phyloP scores from a whole-genome alignment of 2,329 filamentous ascomycete genomes.

The Trichoderma gracile region DNA sequence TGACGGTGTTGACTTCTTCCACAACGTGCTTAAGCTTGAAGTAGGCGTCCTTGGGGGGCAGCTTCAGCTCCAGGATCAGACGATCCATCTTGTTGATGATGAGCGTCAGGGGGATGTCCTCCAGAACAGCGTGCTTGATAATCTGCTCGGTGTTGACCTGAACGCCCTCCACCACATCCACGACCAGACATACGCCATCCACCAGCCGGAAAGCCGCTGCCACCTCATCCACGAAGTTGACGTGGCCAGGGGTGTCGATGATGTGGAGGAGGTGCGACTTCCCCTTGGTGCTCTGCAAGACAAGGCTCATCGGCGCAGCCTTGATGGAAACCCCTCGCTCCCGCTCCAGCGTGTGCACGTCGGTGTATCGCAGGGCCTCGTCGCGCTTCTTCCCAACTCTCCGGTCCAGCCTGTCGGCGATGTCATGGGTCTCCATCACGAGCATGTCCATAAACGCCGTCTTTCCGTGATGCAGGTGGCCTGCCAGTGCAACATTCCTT shows the following conservation, averaged over 20 bases:
- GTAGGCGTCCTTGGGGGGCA: constrained; percentile 93
- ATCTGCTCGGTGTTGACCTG: constrained; percentile 96
- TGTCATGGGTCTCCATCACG: constrained; percentile 90
- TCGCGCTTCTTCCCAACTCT: constrained; percentile 79
- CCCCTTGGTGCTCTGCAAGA: constrained; percentile 82
- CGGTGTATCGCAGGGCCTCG: constrained; percentile 92
- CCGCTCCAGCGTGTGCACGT: constrained; percentile 84
- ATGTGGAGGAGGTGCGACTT: constrained; percentile 97
- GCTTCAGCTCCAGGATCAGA: constrained; percentile 87
- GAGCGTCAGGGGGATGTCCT: constrained; percentile 84
- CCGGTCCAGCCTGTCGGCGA: constrained; percentile 75
- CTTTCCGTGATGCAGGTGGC: constrained; percentile 96
- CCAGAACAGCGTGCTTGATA: constrained; percentile 90
- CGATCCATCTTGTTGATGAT: constrained; percentile 98
- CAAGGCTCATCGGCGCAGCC: constrained; percentile 88
- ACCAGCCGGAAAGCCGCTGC: constrained; percentile 82
- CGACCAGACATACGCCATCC: constrained; percentile 88
- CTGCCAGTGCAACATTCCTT: constrained; percentile 86
- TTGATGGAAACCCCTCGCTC: constrained; percentile 92
- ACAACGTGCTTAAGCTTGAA: constrained; percentile 99
- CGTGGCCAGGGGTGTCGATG: constrained; percentile 93
- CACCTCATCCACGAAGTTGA: constrained; percentile 98
- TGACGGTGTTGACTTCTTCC: constrained; percentile 95
- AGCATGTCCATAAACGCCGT: constrained; percentile 98
- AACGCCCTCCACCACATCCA: constrained; percentile 98